Evolutionary conservation across 1,139 yeast genomes (phyloP).

Genomic region (Suhomyces kunorum): DNA sequence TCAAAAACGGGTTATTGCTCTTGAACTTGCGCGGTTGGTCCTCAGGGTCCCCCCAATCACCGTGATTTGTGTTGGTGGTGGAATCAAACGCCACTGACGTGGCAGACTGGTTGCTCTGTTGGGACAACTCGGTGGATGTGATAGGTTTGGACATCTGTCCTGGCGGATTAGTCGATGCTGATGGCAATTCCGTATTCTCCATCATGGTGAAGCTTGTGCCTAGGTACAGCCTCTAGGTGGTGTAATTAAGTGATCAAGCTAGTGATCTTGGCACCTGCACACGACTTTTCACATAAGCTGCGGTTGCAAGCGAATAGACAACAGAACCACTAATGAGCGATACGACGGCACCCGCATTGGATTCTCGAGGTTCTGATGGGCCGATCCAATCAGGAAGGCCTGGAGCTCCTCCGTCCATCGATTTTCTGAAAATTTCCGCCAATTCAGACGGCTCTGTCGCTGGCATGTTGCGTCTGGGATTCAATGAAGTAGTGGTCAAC

Average conservation of each 20-base stretch:
- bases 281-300: constrained; percentile 8
- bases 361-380: neutral
- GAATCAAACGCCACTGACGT: neutral
- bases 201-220: neutral
- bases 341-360: neutral
- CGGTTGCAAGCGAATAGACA: constrained; percentile 8
- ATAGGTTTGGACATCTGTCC: neutral
- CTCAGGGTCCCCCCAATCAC: neutral
- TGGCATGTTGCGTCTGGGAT: constrained; percentile 39
- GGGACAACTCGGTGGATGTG: constrained; percentile 2
- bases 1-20: constrained; percentile 24
- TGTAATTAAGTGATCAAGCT: constrained; percentile 8
- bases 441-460: constrained; percentile 41
- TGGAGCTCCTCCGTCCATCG: constrained; percentile 21
- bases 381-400: neutral
- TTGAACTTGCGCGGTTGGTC: constrained; percentile 8
- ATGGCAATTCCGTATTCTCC: constrained; percentile 6
- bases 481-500: constrained; percentile 58
- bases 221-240: constrained; percentile 1
- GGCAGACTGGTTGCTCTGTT: neutral
- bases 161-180: neutral
- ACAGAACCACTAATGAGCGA: neutral
- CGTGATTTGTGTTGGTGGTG: neutral
- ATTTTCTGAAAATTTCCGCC: constrained; percentile 38
- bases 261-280: constrained; percentile 7